A percentile compares a stretch with the other conserved stretches of the same genome.
Evolutionary conservation across 139 green algal species (phyloP).

Genomic region (Closterium sp.): DNA sequence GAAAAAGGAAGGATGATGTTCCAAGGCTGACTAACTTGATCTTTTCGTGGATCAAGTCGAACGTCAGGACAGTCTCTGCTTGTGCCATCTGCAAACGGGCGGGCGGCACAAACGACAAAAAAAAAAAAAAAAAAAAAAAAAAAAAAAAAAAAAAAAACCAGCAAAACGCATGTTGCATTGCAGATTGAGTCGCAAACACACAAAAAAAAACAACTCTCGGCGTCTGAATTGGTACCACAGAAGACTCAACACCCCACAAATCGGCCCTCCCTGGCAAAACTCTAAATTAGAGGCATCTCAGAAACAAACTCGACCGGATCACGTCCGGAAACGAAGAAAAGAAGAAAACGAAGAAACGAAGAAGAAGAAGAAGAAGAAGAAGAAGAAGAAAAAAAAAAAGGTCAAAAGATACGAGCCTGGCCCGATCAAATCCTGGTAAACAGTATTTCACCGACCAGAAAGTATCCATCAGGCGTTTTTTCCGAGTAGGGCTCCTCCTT

Average conservation of each 20-base stretch:
- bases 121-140: too few relatives aligned
- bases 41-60: conserved; percentile 36
- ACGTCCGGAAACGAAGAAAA: not conserved
- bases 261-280: not conserved
- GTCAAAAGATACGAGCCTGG: too few relatives aligned
- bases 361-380: too few relatives aligned
- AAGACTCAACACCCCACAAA: not conserved
- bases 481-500: conserved; percentile 20
- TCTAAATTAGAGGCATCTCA: not conserved
- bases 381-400: too few relatives aligned
- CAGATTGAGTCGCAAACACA: too few relatives aligned
- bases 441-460: conserved; percentile 3
- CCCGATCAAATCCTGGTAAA: not conserved
- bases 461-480: conserved; percentile 23
- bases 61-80: conserved; percentile 37
- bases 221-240: not conserved
- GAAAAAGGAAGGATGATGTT: not conserved
- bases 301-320: not conserved
- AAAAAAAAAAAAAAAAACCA: too few relatives aligned
- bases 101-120: not conserved
- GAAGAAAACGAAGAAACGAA: too few relatives aligned
- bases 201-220: too few relatives aligned
- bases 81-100: conserved; percentile 13
- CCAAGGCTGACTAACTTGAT: conserved; percentile 2
- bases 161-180: not conserved